A percentile compares a stretch with the other conserved stretches of the same genome.
phyloP scores from a whole-genome alignment of 2,329 filamentous ascomycete species.

The Emmonsiellopsis sp. region DNA sequence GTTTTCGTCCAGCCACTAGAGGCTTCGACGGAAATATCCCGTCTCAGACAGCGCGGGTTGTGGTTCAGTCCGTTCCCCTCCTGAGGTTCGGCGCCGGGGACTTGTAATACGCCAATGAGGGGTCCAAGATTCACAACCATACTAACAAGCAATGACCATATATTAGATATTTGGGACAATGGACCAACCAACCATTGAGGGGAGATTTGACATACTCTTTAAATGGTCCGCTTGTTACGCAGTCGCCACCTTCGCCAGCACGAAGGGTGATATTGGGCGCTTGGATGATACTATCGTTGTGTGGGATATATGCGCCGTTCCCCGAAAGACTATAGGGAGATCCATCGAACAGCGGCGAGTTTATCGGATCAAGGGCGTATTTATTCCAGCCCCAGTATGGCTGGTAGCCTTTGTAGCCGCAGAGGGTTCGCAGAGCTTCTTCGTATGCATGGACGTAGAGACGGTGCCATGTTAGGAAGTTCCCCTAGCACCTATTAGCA shows the following conservation, averaged over 20 bases:
- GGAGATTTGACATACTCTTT: not conserved
- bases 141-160: slow-evolving; percentile 7
- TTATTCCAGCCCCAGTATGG: slow-evolving; percentile 36
- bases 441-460: slow-evolving; percentile 29
- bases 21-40: slow-evolving; percentile 25
- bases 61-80: slow-evolving; percentile 12
- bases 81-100: slow-evolving; percentile 9
- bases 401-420: slow-evolving; percentile 32
- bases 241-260: slow-evolving; percentile 16
- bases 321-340: slow-evolving; percentile 29
- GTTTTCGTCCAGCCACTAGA: not conserved
- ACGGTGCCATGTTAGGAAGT: slow-evolving; percentile 28
- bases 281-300: not conserved
- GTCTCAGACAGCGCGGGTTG: slow-evolving; percentile 27
- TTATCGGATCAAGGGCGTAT: slow-evolving; percentile 21
- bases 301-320: slow-evolving; percentile 13
- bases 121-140: slow-evolving; percentile 31
- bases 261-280: not conserved
- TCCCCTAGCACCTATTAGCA: not conserved
- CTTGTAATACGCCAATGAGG: not conserved
- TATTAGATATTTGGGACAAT: not conserved
- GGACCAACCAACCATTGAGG: not conserved
- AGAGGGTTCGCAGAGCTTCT: slow-evolving; percentile 27
- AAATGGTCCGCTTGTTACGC: slow-evolving; percentile 19
- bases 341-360: slow-evolving; percentile 29